A percentile compares a stretch with the other conserved stretches of the same genome.
phyloP scores from a whole-genome alignment of 164 flowering plant genomes.

The Sedum album region DNA sequence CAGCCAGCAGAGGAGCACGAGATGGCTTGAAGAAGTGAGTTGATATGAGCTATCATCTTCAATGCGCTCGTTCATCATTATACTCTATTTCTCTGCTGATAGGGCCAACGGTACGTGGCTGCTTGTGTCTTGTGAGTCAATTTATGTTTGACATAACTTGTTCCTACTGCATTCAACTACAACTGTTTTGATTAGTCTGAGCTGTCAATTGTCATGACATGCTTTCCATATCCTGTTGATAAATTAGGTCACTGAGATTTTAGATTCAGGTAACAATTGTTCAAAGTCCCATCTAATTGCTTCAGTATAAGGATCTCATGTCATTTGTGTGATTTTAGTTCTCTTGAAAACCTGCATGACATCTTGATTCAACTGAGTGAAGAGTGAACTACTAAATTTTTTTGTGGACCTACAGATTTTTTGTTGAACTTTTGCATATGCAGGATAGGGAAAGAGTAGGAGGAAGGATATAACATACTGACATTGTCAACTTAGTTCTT shows the following conservation, averaged over 20 bases:
- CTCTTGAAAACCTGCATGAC: no score
- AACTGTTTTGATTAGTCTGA: background rate
- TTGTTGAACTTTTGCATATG: background rate
- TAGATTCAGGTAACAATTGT: background rate
- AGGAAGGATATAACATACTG: no score
- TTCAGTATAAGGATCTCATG: background rate
- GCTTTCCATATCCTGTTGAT: background rate
- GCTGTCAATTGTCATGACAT: background rate
- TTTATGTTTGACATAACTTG: slow-evolving; percentile 2
- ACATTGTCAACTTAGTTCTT: no score
- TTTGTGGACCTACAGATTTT: background rate
- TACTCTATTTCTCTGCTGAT: background rate
- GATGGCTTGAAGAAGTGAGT: background rate
- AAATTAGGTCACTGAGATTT: background rate
- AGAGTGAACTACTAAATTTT: background rate
- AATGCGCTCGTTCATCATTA: slow-evolving; percentile 4
- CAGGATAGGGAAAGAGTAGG: background rate
- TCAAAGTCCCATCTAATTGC: background rate
- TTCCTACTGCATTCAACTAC: background rate
- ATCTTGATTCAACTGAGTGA: background rate
- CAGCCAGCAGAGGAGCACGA: slow-evolving; percentile 1
- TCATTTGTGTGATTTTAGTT: slow-evolving; percentile 1
- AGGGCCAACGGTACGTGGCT: background rate
- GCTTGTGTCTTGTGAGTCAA: slow-evolving; percentile 2
- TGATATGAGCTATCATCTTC: background rate